These are phyloP conservation scores for Paramecium primaurelia DNA, from an alignment of 73 alveolate species.

Conservation along the genomic window DNA sequence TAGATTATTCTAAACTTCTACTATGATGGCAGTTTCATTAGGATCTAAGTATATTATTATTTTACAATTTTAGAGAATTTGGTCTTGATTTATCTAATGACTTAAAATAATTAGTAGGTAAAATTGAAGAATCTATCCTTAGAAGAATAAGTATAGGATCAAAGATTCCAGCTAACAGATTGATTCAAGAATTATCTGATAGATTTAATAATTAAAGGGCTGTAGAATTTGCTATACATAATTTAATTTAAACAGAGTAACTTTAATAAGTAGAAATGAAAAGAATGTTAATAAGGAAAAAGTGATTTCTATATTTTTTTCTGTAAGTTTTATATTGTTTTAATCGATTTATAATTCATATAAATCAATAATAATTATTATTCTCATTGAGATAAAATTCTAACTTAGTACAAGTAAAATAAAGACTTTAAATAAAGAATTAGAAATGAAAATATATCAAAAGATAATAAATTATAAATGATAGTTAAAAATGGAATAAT, in stretches of 20 bases:
- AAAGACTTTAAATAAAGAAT: too few relatives aligned
- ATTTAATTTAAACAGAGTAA: constrained; percentile 83
- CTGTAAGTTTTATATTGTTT: neutral
- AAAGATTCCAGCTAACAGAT: constrained; percentile 80
- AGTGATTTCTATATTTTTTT: constrained; percentile 53
- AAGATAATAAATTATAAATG: too few relatives aligned
- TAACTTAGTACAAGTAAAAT: too few relatives aligned
- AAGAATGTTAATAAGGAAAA: constrained; percentile 84
- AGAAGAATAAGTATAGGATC: constrained; percentile 94
- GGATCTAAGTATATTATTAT: constrained; percentile 94
- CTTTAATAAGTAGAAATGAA: constrained; percentile 83
- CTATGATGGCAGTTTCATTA: constrained; percentile 92
- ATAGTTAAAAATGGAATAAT: too few relatives aligned
- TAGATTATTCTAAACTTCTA: constrained; percentile 96
- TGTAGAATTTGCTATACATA: constrained; percentile 87
- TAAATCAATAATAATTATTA: too few relatives aligned
- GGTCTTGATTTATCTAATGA: constrained; percentile 82
- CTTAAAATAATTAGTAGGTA: constrained; percentile 74
- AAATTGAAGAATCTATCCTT: constrained; percentile 90
- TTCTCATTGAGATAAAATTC: too few relatives aligned
- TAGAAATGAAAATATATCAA: too few relatives aligned
- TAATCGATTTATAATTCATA: neutral
- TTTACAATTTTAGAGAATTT: constrained; percentile 76
- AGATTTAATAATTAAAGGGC: constrained; percentile 83
- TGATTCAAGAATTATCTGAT: constrained; percentile 81